phyloP scores from a whole-genome alignment of 345 rosid genomes.

The Eucalyptus erythrocorys region DNA sequence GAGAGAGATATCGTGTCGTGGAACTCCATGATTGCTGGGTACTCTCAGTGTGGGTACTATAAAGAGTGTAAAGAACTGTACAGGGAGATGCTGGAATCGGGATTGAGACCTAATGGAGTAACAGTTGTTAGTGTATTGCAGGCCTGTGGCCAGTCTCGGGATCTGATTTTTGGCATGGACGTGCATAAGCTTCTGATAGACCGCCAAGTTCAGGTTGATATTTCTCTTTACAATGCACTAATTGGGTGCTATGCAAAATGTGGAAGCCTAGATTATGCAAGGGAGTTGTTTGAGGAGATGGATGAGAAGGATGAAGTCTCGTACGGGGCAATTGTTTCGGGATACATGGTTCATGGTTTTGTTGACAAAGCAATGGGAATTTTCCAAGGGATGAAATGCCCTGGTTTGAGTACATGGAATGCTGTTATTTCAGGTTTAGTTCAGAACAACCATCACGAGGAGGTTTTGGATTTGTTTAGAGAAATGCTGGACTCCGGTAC shows the following conservation, averaged over 20 bases:
- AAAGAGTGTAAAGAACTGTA: slow-evolving; percentile 59
- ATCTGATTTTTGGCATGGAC: slow-evolving; percentile 66
- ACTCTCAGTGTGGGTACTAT: slow-evolving; percentile 59
- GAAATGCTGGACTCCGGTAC: slow-evolving; percentile 47
- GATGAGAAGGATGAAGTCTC: slow-evolving; percentile 58
- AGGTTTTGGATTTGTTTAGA: slow-evolving; percentile 30
- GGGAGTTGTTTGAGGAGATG: slow-evolving; percentile 57
- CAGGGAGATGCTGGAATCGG: slow-evolving; percentile 33
- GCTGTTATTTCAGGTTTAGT: slow-evolving; percentile 68
- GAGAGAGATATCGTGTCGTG: slow-evolving; percentile 67
- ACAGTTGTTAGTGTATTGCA: slow-evolving; percentile 57
- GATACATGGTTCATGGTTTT: slow-evolving; percentile 62
- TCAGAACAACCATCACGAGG: slow-evolving; percentile 50
- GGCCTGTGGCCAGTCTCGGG: slow-evolving; percentile 63
- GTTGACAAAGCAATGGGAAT: slow-evolving; percentile 44
- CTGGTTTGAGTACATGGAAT: slow-evolving; percentile 62
- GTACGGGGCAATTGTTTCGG: slow-evolving; percentile 55
- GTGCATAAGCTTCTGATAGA: slow-evolving; percentile 40
- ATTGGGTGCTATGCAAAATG: slow-evolving; percentile 71
- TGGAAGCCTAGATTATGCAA: slow-evolving; percentile 69
- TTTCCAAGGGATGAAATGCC: slow-evolving; percentile 33
- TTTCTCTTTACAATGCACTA: slow-evolving; percentile 50
- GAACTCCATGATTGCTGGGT: slow-evolving; percentile 85
- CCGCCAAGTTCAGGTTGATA: slow-evolving; percentile 34
- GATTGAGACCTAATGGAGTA: slow-evolving; percentile 47